Evolutionary conservation across 495 filamentous ascomycete genomes (phyloP).

Genomic region (Tuber umbilicatum): DNA sequence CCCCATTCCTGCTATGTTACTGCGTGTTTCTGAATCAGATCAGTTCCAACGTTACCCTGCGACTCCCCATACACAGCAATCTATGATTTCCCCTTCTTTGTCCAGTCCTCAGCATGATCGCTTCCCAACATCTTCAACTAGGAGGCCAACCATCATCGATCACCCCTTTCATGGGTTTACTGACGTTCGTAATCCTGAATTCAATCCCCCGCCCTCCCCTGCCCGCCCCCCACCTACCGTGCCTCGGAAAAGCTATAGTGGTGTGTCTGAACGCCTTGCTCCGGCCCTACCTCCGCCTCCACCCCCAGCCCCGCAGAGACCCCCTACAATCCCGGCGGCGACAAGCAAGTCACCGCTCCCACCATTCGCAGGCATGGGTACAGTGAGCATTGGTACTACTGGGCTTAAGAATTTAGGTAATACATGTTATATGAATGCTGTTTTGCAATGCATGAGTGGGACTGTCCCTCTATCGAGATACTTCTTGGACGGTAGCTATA

Average conservation of each 20-base stretch:
- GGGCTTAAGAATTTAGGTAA: constrained; percentile 75
- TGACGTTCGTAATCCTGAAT: constrained; percentile 41
- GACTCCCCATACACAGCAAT: constrained; percentile 28
- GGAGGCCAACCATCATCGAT: constrained; percentile 29
- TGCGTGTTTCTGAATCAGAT: background rate
- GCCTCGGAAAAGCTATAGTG: constrained; percentile 79
- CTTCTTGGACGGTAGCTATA: constrained; percentile 54
- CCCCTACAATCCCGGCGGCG: constrained; percentile 26
- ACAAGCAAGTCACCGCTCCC: constrained; percentile 20
- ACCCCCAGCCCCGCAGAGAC: constrained; percentile 46
- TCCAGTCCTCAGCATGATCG: constrained; percentile 40
- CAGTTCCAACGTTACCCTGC: constrained; percentile 39
- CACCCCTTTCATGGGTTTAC: constrained; percentile 40
- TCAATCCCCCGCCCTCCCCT: constrained; percentile 47
- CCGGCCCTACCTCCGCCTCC: constrained; percentile 47
- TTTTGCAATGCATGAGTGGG: constrained; percentile 73
- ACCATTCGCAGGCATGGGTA: constrained; percentile 30
- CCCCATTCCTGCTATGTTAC: background rate
- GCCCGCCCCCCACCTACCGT: constrained; percentile 75
- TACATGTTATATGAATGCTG: constrained; percentile 87
- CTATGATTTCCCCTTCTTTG: constrained; percentile 44
- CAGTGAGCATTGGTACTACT: constrained; percentile 46
- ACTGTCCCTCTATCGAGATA: constrained; percentile 65
- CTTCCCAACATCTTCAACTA: background rate
- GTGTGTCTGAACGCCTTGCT: constrained; percentile 63